Evolutionary conservation across 768 basidiomycete genomes (phyloP), one percentile per base, ranked within the genome.

Genomic region (Boletus eberwhitei): DNA sequence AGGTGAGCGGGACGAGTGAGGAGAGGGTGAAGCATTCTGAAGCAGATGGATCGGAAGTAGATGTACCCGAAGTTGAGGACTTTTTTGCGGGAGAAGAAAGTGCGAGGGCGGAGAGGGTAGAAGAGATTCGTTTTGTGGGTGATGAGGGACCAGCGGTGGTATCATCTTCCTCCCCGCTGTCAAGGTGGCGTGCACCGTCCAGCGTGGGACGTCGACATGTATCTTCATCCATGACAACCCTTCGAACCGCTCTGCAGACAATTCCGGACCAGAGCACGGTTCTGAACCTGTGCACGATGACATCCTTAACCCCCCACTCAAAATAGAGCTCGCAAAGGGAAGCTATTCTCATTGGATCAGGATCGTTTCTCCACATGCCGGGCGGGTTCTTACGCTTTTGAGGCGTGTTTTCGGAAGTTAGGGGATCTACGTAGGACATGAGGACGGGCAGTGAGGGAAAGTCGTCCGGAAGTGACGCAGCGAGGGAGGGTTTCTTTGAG

Each of bases 261-360:
- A 84, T 81, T 0, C 85, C 83, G 16, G 83, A 84, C 88, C 93
- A 97, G 17, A 94, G 78, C 4, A 92, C 80, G 0, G 84, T 89
- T 64, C 89, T 78, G 65, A 95, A 93, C 12, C 91, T 85, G 59
- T 90, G 90, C 59, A 90, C 79, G 52, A 96, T 90, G 3, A 84
- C 76, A 45, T 91, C 87, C 61, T 79, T 85, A 47, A 90, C 85
- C 0, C 93, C 93, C 93, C 93, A 97, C 66, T 95, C 93, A 58
- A 96, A 96, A 67, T 86, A 88, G 44, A 85, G 77, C 69, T 97
- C 94, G 73, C 93, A 95, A 4, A 86, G 76, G 11, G 74, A 80
- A 0, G 94, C 93, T 16, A 95, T 79, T 50, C 80, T 82, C 16
- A 79, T 80, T 1, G 91, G 73, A 60, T 87, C 83, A 0, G 88